These are phyloP conservation scores for Berberis thunbergii DNA, from an alignment of 164 flowering plant species.

Conservation along the genomic window DNA sequence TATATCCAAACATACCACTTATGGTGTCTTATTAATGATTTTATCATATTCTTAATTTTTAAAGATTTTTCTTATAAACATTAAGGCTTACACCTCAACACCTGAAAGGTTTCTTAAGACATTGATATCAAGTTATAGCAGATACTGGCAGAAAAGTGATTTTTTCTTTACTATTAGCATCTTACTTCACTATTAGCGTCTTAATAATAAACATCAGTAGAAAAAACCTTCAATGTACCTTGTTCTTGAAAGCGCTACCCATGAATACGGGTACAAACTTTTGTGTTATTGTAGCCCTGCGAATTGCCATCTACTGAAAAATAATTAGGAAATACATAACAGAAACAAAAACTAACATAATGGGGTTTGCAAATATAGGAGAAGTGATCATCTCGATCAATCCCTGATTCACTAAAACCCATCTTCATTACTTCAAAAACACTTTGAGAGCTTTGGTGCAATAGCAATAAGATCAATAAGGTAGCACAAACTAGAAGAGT, in stretches of 20 bases:
- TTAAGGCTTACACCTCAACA: too few relatives aligned
- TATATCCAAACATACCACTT: too few relatives aligned
- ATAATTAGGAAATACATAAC: background rate
- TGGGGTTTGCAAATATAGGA: background rate
- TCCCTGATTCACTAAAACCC: too few relatives aligned
- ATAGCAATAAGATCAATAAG: background rate
- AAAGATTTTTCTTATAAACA: too few relatives aligned
- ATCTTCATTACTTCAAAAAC: too few relatives aligned
- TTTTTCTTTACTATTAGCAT: too few relatives aligned
- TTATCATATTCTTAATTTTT: too few relatives aligned
- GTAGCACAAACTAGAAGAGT: background rate
- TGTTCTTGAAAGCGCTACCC: conserved; percentile 99
- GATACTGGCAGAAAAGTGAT: too few relatives aligned
- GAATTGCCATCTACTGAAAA: conserved; percentile 66
- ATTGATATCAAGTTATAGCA: too few relatives aligned
- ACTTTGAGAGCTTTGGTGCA: background rate
- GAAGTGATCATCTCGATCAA: background rate
- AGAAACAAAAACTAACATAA: background rate
- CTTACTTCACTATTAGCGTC: too few relatives aligned
- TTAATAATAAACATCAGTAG: background rate
- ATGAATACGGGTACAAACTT: conserved; percentile 95
- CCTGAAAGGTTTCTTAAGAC: too few relatives aligned
- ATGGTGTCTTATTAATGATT: too few relatives aligned
- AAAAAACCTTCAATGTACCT: conserved; percentile 37
- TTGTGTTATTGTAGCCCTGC: conserved; percentile 82